Base-by-base conservation (phyloP, 768 basidiomycete species). In the Tylopilus sp. region DNA sequence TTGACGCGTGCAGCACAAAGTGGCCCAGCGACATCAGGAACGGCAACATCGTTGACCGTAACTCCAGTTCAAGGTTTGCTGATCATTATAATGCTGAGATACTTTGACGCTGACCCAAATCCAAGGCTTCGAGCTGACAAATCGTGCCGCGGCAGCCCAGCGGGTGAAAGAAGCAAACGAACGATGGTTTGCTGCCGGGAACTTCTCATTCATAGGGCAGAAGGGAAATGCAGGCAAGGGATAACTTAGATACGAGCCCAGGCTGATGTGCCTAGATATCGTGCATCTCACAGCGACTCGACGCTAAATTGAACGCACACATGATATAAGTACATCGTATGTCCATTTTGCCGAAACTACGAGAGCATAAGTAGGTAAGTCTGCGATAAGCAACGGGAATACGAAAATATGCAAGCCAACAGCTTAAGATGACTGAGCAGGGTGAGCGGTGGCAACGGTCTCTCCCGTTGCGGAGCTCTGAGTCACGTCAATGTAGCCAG, bases 161-260 rank as follows among this genome's bases (percentile, higher is more conserved):
- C 81, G 87, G 29, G 92, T 97, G 52, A 92, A 93, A 69, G 94
- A 92, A 60, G 97, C 97, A 24, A 98, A 99, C 72, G 93, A 97
- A 49, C 80, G 88, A 25, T 99, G 97, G 97, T 99, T 99, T 70
- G 85, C 87, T 5, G 83, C 82, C 8, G 91, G 91, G 6, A 89
- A 75, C 34, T 92, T 92, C 71, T 89, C 89, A 3, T 90, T 89
- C 62, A 75, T 84, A 21, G 87, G 87, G 12, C 76, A 79, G 61
- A 80, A 80, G 54, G 78, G 79, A 14, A 55, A 52, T n/a, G 49
- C 16, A 13, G 62, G 56, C 26, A 56, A 55, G 45, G 40, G 65
- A 36, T 72, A 62, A 63, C 33, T 37, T 52, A 45, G 17, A 24
- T 26, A n/a, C 19, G 41, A 36, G 31, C 33, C 24, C 40, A 17